phyloP scores from a whole-genome alignment of 352 stramenopile species.

The Pythium insidiosum region DNA sequence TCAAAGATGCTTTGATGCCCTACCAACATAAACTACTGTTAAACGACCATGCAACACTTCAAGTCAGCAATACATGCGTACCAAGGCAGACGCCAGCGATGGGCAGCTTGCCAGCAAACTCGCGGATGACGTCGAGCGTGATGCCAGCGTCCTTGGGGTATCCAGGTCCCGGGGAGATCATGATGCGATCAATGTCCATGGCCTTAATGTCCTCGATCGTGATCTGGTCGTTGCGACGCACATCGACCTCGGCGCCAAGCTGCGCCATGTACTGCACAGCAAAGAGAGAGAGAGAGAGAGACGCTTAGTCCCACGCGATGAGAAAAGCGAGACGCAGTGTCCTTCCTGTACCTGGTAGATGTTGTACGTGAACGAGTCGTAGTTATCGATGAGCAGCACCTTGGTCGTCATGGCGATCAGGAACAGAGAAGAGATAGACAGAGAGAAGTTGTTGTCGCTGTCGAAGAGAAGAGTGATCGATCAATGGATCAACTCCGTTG shows the following conservation, averaged over 20 bases:
- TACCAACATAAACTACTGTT: too few relatives aligned
- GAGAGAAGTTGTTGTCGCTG: too few relatives aligned
- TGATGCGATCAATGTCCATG: conserved; percentile 76
- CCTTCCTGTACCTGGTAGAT: conserved; percentile 79
- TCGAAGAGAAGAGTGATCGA: too few relatives aligned
- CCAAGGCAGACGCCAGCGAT: conserved; percentile 82
- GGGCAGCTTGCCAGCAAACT: conserved; percentile 73
- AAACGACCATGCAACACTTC: too few relatives aligned
- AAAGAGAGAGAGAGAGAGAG: too few relatives aligned
- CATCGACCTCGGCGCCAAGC: conserved; percentile 67
- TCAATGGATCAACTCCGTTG: too few relatives aligned
- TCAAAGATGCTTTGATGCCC: conserved; percentile 87
- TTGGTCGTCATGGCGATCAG: conserved; percentile 48
- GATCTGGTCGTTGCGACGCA: conserved; percentile 81
- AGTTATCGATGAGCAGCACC: conserved; percentile 87
- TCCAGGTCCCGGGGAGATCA: conserved; percentile 82
- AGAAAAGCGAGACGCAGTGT: too few relatives aligned
- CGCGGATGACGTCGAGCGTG: conserved; percentile 76
- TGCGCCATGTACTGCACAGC: conserved; percentile 71
- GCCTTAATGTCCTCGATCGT: conserved; percentile 70
- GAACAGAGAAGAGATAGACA: too few relatives aligned
- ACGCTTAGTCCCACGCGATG: too few relatives aligned
- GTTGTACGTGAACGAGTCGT: conserved; percentile 90
- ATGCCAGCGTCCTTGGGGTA: conserved; percentile 79
- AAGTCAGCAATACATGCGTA: too few relatives aligned